Conservation (phyloP, 2,329 filamentous ascomycete species). For the Arthroderma uncinatum region DNA sequence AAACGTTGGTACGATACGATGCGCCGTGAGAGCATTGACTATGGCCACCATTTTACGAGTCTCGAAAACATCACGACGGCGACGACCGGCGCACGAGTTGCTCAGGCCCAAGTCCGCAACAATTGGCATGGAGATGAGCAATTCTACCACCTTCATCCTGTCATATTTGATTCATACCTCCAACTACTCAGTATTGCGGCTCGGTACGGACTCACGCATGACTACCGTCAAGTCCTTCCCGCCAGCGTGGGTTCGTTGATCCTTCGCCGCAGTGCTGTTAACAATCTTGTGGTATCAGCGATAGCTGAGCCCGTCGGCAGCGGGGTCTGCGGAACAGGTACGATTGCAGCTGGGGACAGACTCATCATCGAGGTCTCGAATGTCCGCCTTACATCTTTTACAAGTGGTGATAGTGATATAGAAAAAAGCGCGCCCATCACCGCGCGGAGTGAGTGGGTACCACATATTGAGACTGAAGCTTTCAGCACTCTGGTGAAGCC, state of each 20-base stretch:
- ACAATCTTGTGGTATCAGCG: background rate
- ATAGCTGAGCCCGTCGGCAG: background rate
- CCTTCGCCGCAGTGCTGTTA: background rate
- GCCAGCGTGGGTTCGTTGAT: background rate
- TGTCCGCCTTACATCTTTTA: too few species aligned
- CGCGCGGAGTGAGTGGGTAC: background rate
- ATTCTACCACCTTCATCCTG: background rate
- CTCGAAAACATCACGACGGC: background rate
- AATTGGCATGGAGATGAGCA: background rate
- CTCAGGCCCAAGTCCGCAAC: background rate
- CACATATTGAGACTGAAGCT: background rate
- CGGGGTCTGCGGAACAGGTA: too few species aligned
- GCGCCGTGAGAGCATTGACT: background rate
- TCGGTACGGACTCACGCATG: background rate
- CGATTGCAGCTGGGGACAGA: too few species aligned
- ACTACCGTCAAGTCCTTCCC: background rate
- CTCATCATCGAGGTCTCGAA: too few species aligned
- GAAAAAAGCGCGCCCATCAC: background rate
- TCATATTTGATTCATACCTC: background rate
- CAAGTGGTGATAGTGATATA: background rate
- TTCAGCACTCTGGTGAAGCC: background rate
- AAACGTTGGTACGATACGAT: slow-evolving; percentile 1
- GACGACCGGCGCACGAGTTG: background rate
- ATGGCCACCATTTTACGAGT: slow-evolving; percentile 4
- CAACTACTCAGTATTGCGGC: background rate